Conservation (phyloP, 345 rosid genomes). For the Gossypium bickii region DNA sequence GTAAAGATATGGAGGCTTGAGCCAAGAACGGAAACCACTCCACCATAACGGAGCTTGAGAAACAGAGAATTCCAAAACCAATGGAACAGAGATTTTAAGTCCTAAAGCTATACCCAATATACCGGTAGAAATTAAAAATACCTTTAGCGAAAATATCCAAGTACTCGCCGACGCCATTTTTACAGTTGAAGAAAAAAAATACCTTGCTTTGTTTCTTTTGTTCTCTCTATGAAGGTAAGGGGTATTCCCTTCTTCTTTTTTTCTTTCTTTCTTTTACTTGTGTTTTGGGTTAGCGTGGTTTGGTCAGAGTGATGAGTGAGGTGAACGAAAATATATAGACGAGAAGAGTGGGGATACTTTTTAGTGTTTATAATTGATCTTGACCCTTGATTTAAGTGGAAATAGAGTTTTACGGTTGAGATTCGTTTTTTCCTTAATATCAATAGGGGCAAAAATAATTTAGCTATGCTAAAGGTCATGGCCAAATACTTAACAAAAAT, state of each 20-base stretch:
- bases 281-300: neutral
- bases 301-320: neutral
- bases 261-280: neutral
- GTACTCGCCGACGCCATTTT: conserved; percentile 17
- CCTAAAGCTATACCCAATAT: conserved; percentile 13
- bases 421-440: conserved; percentile 7
- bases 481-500: no score
- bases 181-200: neutral
- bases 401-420: conserved; percentile 2
- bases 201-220: neutral
- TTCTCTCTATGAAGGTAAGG: neutral
- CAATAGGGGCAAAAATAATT: no score
- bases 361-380: neutral
- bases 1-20: conserved; percentile 20
- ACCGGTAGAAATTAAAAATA: conserved; percentile 7
- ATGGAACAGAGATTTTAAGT: conserved; percentile 17
- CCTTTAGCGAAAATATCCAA: conserved; percentile 13
- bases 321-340: conserved; percentile 21
- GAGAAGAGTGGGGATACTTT: conserved; percentile 5
- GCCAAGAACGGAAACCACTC: conserved; percentile 17
- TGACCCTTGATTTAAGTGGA: conserved; percentile 4
- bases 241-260: neutral
- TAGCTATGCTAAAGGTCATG: no score
- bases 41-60: conserved; percentile 18
- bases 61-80: conserved; percentile 7